Evolutionary conservation across 148 eudicot species (phyloP).

Genomic region (Selenicereus undatus): DNA sequence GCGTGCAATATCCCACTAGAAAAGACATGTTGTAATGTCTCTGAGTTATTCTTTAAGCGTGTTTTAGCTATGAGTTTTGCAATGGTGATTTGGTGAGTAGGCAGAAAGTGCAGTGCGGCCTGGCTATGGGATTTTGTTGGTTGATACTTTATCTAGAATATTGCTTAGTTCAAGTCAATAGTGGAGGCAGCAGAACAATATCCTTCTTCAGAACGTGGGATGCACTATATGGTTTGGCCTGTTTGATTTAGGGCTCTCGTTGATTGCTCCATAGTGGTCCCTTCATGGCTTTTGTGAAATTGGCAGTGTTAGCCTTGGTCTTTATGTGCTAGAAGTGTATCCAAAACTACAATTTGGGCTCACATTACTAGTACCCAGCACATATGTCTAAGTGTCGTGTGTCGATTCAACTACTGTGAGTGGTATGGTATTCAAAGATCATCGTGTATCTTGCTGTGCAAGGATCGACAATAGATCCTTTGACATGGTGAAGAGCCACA

Average conservation of each 20-base stretch:
- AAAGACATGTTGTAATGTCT: neutral
- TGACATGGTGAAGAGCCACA: neutral
- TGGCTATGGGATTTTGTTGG: neutral
- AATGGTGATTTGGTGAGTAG: neutral
- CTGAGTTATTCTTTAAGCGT: neutral
- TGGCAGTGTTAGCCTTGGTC: neutral
- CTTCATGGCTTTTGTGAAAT: neutral
- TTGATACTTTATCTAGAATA: neutral
- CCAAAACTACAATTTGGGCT: neutral
- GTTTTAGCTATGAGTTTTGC: neutral
- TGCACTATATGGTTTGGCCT: neutral
- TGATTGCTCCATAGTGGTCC: neutral
- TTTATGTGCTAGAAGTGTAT: neutral
- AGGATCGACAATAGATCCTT: no score
- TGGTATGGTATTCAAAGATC: no score
- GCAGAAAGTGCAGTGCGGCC: neutral
- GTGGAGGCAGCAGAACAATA: neutral
- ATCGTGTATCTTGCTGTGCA: no score
- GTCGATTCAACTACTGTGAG: no score
- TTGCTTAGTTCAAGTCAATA: slow-evolving; percentile 1
- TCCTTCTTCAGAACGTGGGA: neutral
- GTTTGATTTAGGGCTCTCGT: neutral
- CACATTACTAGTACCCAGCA: neutral
- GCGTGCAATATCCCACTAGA: neutral
- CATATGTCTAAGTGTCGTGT: no score